Conservation (phyloP, 2,329 filamentous ascomycete genomes). For the Pseudohalonectria lignicola region DNA sequence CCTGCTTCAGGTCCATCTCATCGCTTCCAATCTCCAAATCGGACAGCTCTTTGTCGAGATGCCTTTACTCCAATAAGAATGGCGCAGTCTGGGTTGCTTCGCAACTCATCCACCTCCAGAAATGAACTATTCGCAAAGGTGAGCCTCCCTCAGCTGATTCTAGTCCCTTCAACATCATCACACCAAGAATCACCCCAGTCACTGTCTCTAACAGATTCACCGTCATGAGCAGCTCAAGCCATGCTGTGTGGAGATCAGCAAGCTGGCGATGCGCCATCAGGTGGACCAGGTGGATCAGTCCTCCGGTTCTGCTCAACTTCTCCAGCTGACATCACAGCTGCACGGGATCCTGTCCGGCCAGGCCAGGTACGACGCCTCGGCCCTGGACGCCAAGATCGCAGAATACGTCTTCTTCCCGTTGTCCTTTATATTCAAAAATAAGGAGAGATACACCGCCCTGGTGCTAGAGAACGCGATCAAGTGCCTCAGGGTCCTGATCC, state of each 20-base stretch:
- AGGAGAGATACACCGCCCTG: conserved; percentile 58
- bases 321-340: conserved; percentile 32
- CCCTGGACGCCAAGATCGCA: conserved; percentile 70
- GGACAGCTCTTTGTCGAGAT: too few relatives aligned
- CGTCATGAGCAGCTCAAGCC: conserved; percentile 47
- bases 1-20: too few relatives aligned
- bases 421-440: conserved; percentile 71
- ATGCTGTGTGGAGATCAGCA: conserved; percentile 48
- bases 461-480: conserved; percentile 67
- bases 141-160: neutral
- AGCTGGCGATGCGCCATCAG: conserved; percentile 41
- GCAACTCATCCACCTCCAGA: conserved; percentile 11
- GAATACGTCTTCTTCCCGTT: conserved; percentile 95
- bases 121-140: conserved; percentile 16
- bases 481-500: conserved; percentile 63
- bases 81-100: conserved; percentile 5
- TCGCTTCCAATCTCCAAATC: too few relatives aligned
- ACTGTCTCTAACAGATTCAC: neutral
- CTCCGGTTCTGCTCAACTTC: conserved; percentile 29
- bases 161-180: neutral
- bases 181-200: too few relatives aligned
- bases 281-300: conserved; percentile 26
- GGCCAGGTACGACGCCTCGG: conserved; percentile 28
- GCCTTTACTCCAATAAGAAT: conserved; percentile 2
- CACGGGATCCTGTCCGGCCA: conserved; percentile 33